phyloP scores from a whole-genome alignment of 2,329 filamentous ascomycete species.

The Trichoderma sp. region DNA sequence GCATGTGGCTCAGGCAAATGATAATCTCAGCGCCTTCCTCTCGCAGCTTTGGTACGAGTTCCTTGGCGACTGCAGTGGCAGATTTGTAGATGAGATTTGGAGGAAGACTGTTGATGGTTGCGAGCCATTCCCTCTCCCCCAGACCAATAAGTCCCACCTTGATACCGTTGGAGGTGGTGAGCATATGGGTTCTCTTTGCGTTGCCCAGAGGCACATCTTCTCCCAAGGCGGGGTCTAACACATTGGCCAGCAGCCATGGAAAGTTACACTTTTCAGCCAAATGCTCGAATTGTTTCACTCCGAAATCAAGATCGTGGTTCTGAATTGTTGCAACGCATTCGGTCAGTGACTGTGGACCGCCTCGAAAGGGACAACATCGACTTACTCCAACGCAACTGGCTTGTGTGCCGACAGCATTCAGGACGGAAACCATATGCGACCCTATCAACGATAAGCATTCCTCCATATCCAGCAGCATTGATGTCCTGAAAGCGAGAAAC shows the following conservation, averaged over 20 bases:
- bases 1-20: constrained; percentile 78
- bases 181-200: constrained; percentile 69
- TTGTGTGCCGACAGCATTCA: constrained; percentile 74
- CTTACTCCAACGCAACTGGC: constrained; percentile 76
- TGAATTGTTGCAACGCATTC: constrained; percentile 30
- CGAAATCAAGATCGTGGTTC: constrained; percentile 94
- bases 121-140: constrained; percentile 84
- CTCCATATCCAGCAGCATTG: not conserved
- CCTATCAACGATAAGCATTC: constrained; percentile 39
- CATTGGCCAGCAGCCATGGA: constrained; percentile 86
- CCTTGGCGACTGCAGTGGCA: constrained; percentile 69
- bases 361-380: constrained; percentile 31
- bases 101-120: constrained; percentile 81
- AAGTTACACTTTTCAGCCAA: constrained; percentile 73
- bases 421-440: constrained; percentile 80
- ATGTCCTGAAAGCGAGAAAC: not conserved
- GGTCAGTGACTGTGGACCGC: not conserved
- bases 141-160: constrained; percentile 83
- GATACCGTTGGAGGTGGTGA: constrained; percentile 77
- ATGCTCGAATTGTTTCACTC: constrained; percentile 73
- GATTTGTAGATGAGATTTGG: constrained; percentile 80
- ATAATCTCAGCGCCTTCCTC: constrained; percentile 78
- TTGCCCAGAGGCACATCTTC: constrained; percentile 71
- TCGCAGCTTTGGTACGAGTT: constrained; percentile 69
- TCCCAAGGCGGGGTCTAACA: constrained; percentile 78